phyloP scores from a whole-genome alignment of 2,329 filamentous ascomycete species.

The Epichloe coenophiala region DNA sequence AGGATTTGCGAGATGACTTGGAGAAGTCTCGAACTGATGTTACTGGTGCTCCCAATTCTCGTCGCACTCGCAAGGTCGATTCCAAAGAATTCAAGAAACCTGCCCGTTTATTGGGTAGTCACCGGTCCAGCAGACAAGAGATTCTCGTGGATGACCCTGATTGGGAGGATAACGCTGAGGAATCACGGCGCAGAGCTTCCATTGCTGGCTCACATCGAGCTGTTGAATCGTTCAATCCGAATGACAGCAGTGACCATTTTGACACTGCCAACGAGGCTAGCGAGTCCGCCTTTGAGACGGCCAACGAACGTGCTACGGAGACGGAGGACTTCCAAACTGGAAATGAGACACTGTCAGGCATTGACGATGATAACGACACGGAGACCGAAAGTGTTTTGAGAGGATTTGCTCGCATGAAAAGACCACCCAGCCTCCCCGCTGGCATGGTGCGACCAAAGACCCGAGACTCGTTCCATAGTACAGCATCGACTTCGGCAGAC shows the following conservation, averaged over 20 bases:
- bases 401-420: conserved; percentile 28
- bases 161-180: conserved; percentile 68
- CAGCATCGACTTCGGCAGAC: conserved; percentile 73
- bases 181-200: conserved; percentile 14
- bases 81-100: conserved; percentile 68
- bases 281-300: conserved; percentile 51
- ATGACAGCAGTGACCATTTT: conserved; percentile 53
- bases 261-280: conserved; percentile 70
- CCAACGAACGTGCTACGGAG: conserved; percentile 71
- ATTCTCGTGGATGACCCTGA: conserved; percentile 67
- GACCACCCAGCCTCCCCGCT: conserved; percentile 27
- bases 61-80: conserved; percentile 49
- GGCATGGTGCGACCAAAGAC: conserved; percentile 29
- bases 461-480: conserved; percentile 66
- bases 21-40: conserved; percentile 52
- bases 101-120: conserved; percentile 60
- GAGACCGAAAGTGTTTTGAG: conserved; percentile 62
- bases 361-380: conserved; percentile 74
- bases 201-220: conserved; percentile 9
- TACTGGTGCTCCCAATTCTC: conserved; percentile 31
- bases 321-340: conserved; percentile 93
- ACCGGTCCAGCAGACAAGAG: conserved; percentile 63
- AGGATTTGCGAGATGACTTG: conserved; percentile 87
- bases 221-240: conserved; percentile 10
- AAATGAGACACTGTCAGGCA: conserved; percentile 63